Evolutionary conservation across 2,329 filamentous ascomycete genomes (phyloP).

Genomic region (Colletotrichum shisoi): DNA sequence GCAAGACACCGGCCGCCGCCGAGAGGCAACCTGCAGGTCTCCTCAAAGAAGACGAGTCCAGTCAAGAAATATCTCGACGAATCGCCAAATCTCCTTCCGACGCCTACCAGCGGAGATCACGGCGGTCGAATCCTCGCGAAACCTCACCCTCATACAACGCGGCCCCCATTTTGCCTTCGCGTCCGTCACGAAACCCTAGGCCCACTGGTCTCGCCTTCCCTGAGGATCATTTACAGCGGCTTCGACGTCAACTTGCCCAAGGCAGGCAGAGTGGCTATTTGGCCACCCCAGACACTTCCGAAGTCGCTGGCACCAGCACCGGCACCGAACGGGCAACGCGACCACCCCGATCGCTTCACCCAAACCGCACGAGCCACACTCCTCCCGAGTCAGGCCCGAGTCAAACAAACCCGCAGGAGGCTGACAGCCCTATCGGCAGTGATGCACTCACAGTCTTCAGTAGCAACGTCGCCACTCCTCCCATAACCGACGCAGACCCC

Average conservation of each 20-base stretch:
- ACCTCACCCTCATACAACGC: conserved; percentile 48
- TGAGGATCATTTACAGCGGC: conserved; percentile 49
- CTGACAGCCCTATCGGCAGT: conserved; percentile 60
- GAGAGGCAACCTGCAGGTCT: conserved; percentile 29
- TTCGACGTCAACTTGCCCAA: conserved; percentile 51
- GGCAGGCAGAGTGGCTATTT: conserved; percentile 50
- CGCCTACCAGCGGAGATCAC: conserved; percentile 46
- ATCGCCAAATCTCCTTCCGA: conserved; percentile 43
- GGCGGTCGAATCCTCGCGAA: conserved; percentile 47
- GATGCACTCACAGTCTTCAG: conserved; percentile 68
- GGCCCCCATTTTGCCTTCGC: conserved; percentile 44
- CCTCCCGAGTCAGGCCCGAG: conserved; percentile 55
- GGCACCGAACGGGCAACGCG: conserved; percentile 51
- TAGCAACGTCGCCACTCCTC: conserved; percentile 74
- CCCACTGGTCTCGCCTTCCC: conserved; percentile 41
- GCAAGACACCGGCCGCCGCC: conserved; percentile 30
- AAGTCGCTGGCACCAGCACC: conserved; percentile 46
- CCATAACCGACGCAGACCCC: conserved; percentile 75
- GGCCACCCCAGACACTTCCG: conserved; percentile 67
- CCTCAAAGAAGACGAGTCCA: conserved; percentile 45
- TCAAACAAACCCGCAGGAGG: conserved; percentile 44
- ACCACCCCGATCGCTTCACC: conserved; percentile 52
- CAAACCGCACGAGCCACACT: conserved; percentile 55
- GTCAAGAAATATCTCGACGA: conserved; percentile 43
- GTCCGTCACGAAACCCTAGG: conserved; percentile 26